Conservation (phyloP, 306 rosid species). For the Pueraria montana region DNA sequence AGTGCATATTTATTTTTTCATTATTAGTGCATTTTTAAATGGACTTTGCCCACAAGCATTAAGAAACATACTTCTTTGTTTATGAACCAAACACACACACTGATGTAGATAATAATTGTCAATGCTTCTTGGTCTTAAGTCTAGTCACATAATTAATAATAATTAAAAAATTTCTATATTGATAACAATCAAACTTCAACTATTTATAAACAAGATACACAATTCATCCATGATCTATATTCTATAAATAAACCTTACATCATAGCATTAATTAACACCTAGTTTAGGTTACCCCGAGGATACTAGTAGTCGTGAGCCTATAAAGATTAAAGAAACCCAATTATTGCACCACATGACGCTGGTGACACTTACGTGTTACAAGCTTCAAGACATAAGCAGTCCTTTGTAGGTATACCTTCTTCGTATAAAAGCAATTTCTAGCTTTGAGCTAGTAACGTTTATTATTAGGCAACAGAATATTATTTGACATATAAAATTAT, state of each 20-base stretch:
- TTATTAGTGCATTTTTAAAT: neutral
- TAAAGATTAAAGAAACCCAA: neutral
- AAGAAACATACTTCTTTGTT: neutral
- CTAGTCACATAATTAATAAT: neutral
- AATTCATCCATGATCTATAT: neutral
- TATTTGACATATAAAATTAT: too few species aligned
- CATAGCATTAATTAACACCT: neutral
- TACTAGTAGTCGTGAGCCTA: too few species aligned
- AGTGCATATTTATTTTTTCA: neutral
- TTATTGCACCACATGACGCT: neutral
- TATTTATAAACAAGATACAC: neutral
- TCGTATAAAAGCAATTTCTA: too few species aligned
- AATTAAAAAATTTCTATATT: neutral
- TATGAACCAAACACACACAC: neutral
- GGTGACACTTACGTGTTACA: too few species aligned
- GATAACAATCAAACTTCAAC: neutral
- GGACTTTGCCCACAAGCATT: neutral
- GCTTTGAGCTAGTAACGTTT: too few species aligned
- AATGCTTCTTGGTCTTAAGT: neutral
- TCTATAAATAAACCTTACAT: neutral
- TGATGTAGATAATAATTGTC: neutral
- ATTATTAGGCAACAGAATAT: too few species aligned
- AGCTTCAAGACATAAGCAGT: neutral
- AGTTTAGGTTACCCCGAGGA: too few species aligned
- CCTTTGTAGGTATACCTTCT: too few species aligned